Percentiles rank a stretch among this genome's conserved stretches.
Conservation (phyloP, 2,329 filamentous ascomycete species). For the Lachnellula occidentalis region DNA sequence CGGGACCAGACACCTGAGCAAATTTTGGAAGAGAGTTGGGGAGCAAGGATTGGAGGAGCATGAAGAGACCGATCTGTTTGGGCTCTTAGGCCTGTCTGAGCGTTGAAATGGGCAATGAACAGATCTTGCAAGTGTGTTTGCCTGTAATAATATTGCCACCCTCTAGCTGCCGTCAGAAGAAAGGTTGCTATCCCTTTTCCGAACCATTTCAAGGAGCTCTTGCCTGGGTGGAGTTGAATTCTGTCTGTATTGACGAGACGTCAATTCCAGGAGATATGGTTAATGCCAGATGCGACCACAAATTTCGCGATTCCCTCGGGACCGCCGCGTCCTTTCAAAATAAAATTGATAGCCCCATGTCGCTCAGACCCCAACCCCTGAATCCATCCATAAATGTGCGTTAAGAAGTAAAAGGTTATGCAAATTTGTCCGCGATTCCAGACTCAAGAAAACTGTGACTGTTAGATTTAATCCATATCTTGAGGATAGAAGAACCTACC, state of each 20-base stretch:
- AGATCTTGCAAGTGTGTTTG: neutral
- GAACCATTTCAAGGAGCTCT: neutral
- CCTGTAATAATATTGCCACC: constrained; percentile 1
- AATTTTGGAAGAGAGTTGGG: constrained; percentile 74
- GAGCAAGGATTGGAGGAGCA: constrained; percentile 61
- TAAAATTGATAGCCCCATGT: neutral
- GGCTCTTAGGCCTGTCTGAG: constrained; percentile 41
- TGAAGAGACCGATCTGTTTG: constrained; percentile 43
- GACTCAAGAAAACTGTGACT: constrained; percentile 29
- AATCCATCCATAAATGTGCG: constrained; percentile 28
- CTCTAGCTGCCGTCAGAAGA: neutral
- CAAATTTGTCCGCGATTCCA: neutral
- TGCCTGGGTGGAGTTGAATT: neutral
- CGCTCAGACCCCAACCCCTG: constrained; percentile 16
- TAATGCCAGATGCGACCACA: neutral
- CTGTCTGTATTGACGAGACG: neutral
- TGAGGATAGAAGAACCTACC: constrained; percentile 39
- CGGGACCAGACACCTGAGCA: constrained; percentile 77
- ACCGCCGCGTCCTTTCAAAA: neutral
- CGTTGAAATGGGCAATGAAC: constrained; percentile 1
- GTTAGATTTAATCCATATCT: constrained; percentile 11
- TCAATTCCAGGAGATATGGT: neutral
- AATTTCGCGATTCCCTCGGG: neutral
- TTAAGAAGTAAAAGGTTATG: constrained; percentile 18
- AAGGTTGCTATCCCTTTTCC: neutral